Conservation (phyloP, 257 asterid species). For the Solanum pinnatisectum region DNA sequence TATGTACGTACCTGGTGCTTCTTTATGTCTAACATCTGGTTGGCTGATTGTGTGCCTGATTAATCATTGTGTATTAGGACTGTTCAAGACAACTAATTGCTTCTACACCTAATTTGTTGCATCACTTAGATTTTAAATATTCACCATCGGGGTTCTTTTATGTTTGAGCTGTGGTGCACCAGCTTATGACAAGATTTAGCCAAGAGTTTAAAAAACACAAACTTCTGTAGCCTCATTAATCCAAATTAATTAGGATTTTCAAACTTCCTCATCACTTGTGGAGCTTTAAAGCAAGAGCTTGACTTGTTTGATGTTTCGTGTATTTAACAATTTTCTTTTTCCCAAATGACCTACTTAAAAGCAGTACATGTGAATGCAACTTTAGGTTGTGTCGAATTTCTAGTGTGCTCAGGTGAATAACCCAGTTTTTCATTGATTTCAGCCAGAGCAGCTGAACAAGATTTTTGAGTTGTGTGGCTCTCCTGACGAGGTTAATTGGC, state of each 20-base stretch:
- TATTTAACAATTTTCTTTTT: not conserved
- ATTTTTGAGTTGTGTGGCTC: conserved; percentile 96
- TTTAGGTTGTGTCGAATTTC: not conserved
- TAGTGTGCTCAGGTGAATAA: not conserved
- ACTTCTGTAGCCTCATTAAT: not conserved
- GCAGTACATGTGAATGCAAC: not conserved
- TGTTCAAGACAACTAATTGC: not conserved
- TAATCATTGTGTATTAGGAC: not conserved
- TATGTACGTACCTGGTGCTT: not conserved
- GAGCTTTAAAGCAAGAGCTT: not conserved
- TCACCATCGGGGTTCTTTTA: not conserved
- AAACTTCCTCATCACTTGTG: not conserved
- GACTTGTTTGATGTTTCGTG: not conserved
- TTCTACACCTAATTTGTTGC: not conserved
- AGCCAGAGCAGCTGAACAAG: conserved; percentile 95
- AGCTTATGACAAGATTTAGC: not conserved
- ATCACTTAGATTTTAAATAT: not conserved
- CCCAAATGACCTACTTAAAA: not conserved
- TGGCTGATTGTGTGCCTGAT: not conserved
- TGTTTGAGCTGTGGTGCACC: not conserved
- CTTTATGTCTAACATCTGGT: not conserved
- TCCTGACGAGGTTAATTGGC: conserved; percentile 94
- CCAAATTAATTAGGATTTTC: not conserved
- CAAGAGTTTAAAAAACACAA: not conserved
- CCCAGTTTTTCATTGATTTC: conserved; percentile 7